A percentile compares a stretch with the other conserved stretches of the same genome.
phyloP scores from a whole-genome alignment of 1,284 basidiomycete species.

The Lentinula novae-zelandiae region DNA sequence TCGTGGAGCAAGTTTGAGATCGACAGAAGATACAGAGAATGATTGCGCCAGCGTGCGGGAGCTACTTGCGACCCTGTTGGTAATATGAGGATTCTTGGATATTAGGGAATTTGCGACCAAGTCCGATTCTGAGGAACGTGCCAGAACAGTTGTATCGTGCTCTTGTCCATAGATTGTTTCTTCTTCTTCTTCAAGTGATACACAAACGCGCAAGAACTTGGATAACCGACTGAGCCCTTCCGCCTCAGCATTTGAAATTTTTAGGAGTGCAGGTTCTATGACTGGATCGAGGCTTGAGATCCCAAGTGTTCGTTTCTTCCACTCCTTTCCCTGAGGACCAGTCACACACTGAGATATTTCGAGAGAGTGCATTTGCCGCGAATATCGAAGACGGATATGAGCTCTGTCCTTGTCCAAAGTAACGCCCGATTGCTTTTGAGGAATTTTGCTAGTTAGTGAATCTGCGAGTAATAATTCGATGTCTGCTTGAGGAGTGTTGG shows the following conservation, averaged over 20 bases:
- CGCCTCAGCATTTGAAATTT: slow-evolving; percentile 32
- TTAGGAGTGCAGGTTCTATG: slow-evolving; percentile 25
- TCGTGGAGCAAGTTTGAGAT: slow-evolving; percentile 19
- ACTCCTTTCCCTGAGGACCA: slow-evolving; percentile 31
- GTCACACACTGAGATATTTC: slow-evolving; percentile 39
- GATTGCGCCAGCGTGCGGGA: slow-evolving; percentile 8
- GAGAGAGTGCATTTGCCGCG: slow-evolving; percentile 32
- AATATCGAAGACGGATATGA: slow-evolving; percentile 40
- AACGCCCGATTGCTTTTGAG: slow-evolving; percentile 1
- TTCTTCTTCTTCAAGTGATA: slow-evolving; percentile 27
- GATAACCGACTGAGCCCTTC: slow-evolving; percentile 23
- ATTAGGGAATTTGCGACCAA: background rate
- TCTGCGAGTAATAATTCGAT: slow-evolving; percentile 38
- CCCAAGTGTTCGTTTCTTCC: slow-evolving; percentile 38
- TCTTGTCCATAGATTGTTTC: background rate
- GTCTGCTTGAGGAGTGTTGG: slow-evolving; percentile 48
- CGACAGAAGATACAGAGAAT: slow-evolving; percentile 17
- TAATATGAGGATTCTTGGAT: background rate
- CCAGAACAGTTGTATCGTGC: background rate
- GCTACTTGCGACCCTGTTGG: slow-evolving; percentile 3
- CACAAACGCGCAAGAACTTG: slow-evolving; percentile 34
- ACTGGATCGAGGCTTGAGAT: slow-evolving; percentile 22
- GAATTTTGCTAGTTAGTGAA: slow-evolving; percentile 1
- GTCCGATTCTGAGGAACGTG: background rate
- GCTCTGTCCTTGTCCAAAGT: slow-evolving; percentile 15